These are phyloP conservation scores for Xylaria nigripes DNA, from an alignment of 495 filamentous ascomycete species.

Conservation along the genomic window DNA sequence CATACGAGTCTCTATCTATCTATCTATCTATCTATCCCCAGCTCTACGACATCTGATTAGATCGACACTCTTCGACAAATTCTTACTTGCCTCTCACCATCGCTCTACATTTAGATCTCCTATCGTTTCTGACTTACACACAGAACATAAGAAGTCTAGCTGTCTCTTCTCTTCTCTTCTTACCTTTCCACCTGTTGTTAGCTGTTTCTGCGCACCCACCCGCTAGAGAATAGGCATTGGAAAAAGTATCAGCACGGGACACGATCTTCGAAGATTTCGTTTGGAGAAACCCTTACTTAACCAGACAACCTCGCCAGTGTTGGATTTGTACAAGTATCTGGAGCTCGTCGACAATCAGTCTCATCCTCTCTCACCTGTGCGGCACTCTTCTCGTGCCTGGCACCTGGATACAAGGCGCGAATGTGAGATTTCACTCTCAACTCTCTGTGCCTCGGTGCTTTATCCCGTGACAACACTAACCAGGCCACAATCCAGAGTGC, in stretches of 20 bases:
- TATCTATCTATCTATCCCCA: constrained; percentile 21
- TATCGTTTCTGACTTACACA: background rate
- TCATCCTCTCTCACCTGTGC: background rate
- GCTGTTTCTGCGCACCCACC: background rate
- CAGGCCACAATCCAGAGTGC: constrained; percentile 12
- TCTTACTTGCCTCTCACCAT: background rate
- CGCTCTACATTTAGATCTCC: background rate
- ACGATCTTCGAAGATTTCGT: background rate
- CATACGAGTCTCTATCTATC: constrained; percentile 17
- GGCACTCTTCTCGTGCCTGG: background rate
- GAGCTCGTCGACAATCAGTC: background rate
- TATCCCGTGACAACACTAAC: constrained; percentile 18
- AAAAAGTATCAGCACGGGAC: background rate
- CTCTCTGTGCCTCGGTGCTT: constrained; percentile 5
- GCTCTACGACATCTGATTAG: constrained; percentile 15
- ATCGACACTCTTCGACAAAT: constrained; percentile 8
- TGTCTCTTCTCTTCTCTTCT: background rate
- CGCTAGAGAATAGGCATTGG: too few relatives aligned
- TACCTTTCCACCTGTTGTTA: background rate
- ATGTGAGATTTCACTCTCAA: constrained; percentile 19
- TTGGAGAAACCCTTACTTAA: background rate
- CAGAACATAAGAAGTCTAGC: background rate
- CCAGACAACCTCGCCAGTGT: background rate
- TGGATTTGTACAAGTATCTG: background rate
- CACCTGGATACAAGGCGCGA: constrained; percentile 12